These are phyloP conservation scores for Neurospora sp. DNA, from an alignment of 495 filamentous ascomycete genomes.

Conservation along the genomic window DNA sequence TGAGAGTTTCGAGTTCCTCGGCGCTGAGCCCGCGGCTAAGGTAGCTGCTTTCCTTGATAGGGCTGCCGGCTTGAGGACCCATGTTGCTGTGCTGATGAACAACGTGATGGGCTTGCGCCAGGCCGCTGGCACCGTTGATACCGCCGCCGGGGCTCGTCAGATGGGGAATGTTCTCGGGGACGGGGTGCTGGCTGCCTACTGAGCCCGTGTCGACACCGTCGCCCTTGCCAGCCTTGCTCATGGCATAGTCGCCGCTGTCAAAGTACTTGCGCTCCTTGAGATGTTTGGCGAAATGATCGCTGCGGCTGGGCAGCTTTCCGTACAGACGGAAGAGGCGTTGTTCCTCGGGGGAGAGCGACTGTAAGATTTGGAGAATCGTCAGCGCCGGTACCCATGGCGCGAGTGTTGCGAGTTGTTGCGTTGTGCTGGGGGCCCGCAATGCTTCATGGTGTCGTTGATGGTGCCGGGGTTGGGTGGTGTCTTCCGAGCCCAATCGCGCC, in stretches of 20 bases:
- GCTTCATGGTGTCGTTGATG: neutral
- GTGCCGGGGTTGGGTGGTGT: neutral
- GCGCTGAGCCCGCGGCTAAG: constrained; percentile 65
- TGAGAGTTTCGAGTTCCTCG: constrained; percentile 48
- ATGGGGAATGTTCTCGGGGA: constrained; percentile 95
- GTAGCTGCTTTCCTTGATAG: constrained; percentile 78
- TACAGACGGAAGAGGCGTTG: constrained; percentile 92
- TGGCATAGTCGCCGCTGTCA: constrained; percentile 93
- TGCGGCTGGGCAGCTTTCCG: constrained; percentile 91
- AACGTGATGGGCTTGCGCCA: constrained; percentile 27
- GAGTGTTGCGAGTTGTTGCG: neutral
- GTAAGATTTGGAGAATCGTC: constrained; percentile 2
- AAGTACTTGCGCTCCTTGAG: constrained; percentile 99
- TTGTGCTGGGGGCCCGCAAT: neutral
- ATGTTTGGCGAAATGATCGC: constrained; percentile 95
- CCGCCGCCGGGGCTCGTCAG: constrained; percentile 54
- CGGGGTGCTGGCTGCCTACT: constrained; percentile 87
- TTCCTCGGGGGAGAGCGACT: constrained; percentile 87
- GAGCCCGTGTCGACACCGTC: constrained; percentile 86
- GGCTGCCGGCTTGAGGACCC: constrained; percentile 57
- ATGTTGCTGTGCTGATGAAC: constrained; percentile 32
- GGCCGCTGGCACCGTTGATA: constrained; percentile 33
- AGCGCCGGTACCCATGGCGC: neutral
- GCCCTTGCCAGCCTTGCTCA: constrained; percentile 96
- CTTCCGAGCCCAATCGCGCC: neutral